Conservation (phyloP, 192 early-diverging fungal species). For the Coemansia sp. region DNA sequence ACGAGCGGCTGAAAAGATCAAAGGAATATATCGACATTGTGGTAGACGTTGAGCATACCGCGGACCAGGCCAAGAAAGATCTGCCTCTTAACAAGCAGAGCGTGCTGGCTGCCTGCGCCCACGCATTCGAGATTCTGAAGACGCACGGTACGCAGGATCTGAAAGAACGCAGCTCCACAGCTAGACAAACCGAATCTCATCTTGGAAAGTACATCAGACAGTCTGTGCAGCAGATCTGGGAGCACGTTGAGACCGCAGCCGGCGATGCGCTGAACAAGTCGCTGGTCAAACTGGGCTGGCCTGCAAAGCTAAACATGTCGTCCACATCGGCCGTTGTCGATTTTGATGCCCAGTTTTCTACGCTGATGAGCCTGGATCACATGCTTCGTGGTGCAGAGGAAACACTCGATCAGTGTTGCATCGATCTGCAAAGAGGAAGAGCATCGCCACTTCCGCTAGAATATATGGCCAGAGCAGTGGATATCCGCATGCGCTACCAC, state of each 20-base stretch:
- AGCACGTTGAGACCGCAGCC: conserved; percentile 23
- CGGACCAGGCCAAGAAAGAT: conserved; percentile 15
- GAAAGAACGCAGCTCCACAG: not conserved
- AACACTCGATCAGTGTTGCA: conserved; percentile 11
- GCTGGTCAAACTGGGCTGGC: conserved; percentile 43
- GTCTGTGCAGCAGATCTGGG: conserved; percentile 28
- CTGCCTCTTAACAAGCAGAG: conserved; percentile 16
- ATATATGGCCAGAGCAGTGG: conserved; percentile 61
- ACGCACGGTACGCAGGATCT: not conserved
- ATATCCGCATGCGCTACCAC: conserved; percentile 71
- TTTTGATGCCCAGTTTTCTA: conserved; percentile 37
- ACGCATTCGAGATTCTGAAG: conserved; percentile 18
- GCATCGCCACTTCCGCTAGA: conserved; percentile 52
- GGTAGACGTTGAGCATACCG: conserved; percentile 31
- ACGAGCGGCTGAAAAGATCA: conserved; percentile 30
- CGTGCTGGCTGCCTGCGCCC: conserved; percentile 23
- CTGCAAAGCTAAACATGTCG: conserved; percentile 36
- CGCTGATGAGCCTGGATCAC: conserved; percentile 31
- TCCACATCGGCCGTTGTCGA: conserved; percentile 18
- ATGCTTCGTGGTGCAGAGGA: conserved; percentile 18
- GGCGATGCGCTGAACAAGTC: conserved; percentile 23
- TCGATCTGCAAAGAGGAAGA: conserved; percentile 6
- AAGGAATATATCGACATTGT: conserved; percentile 44
- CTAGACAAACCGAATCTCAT: not conserved
- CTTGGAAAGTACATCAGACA: conserved; percentile 32